These are phyloP conservation scores for Sphagnum magellanicum DNA, from an alignment of 228 moss, liverwort and hornwort genomes.

Conservation along the genomic window DNA sequence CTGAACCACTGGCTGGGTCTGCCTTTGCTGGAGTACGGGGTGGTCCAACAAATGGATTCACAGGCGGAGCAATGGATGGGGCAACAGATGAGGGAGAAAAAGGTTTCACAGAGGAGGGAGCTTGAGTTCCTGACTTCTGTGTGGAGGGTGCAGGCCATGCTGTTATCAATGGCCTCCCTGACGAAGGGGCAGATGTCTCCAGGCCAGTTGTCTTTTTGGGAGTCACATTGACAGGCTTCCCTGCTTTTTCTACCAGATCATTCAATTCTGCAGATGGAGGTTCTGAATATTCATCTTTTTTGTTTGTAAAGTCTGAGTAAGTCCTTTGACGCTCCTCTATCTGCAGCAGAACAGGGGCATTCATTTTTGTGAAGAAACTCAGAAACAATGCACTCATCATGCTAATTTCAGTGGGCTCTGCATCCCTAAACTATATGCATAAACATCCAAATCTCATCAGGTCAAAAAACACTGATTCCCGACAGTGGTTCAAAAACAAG, in stretches of 20 bases:
- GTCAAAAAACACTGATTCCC: too few species aligned
- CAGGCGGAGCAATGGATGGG: background rate
- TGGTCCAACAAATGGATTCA: background rate
- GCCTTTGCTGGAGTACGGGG: constrained; percentile 11
- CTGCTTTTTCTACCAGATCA: constrained; percentile 17
- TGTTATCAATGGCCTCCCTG: constrained; percentile 29
- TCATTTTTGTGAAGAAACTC: too few species aligned
- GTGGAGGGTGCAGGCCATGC: constrained; percentile 37
- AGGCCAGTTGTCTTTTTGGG: constrained; percentile 22
- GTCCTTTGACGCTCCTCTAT: constrained; percentile 65
- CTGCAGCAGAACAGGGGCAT: constrained; percentile 27
- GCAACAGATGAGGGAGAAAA: background rate
- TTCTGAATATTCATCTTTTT: constrained; percentile 21
- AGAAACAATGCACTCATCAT: too few species aligned
- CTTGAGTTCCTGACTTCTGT: constrained; percentile 15
- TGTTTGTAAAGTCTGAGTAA: constrained; percentile 25
- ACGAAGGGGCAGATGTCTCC: constrained; percentile 17
- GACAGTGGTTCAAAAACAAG: too few species aligned
- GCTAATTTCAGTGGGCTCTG: too few species aligned
- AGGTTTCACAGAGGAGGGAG: background rate
- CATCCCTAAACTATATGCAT: too few species aligned
- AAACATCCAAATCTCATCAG: too few species aligned
- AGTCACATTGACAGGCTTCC: constrained; percentile 7
- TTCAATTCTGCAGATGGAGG: constrained; percentile 12
- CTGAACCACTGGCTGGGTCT: constrained; percentile 29